Percentiles rank a stretch among this genome's conserved stretches.
phyloP scores from a whole-genome alignment of 495 filamentous ascomycete genomes.

The Aspergillus panamensis region DNA sequence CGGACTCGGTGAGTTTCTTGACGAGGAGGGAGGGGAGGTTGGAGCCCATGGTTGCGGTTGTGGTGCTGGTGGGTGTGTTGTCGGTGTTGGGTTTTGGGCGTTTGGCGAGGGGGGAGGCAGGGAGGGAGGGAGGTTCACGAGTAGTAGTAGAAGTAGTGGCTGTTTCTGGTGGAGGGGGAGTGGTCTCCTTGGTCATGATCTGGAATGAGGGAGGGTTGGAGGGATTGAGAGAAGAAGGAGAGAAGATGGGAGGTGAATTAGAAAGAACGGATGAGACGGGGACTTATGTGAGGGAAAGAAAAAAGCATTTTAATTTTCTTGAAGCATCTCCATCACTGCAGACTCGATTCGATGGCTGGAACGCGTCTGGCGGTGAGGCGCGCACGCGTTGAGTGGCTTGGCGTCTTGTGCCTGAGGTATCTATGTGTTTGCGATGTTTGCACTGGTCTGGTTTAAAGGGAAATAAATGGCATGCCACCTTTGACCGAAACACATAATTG shows the following conservation, averaged over 20 bases:
- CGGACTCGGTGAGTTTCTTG: slow-evolving; percentile 76
- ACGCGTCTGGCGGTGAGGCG: slow-evolving; percentile 39
- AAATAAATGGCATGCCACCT: too few species aligned
- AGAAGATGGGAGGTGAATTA: slow-evolving; percentile 3
- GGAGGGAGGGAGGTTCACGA: slow-evolving; percentile 55
- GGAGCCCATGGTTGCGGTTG: slow-evolving; percentile 31
- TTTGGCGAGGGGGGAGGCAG: slow-evolving; percentile 62
- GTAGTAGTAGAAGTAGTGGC: slow-evolving; percentile 20
- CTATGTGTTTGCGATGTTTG: too few species aligned
- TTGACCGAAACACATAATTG: too few species aligned
- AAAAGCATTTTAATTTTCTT: neutral
- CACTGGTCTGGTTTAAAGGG: too few species aligned
- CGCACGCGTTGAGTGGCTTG: slow-evolving; percentile 23
- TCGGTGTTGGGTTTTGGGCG: slow-evolving; percentile 49
- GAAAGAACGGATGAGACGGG: neutral
- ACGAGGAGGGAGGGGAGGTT: slow-evolving; percentile 65
- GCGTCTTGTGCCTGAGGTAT: slow-evolving; percentile 4
- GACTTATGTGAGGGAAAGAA: neutral
- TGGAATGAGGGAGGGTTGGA: slow-evolving; percentile 6
- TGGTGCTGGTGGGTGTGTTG: slow-evolving; percentile 27
- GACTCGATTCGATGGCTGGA: slow-evolving; percentile 16
- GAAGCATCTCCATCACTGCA: neutral
- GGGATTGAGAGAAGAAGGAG: slow-evolving; percentile 1
- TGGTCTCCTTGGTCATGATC: slow-evolving; percentile 55
- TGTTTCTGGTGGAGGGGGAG: slow-evolving; percentile 32